Evolutionary conservation across 1,284 basidiomycete genomes (phyloP).

Genomic region (Boletus sp.): DNA sequence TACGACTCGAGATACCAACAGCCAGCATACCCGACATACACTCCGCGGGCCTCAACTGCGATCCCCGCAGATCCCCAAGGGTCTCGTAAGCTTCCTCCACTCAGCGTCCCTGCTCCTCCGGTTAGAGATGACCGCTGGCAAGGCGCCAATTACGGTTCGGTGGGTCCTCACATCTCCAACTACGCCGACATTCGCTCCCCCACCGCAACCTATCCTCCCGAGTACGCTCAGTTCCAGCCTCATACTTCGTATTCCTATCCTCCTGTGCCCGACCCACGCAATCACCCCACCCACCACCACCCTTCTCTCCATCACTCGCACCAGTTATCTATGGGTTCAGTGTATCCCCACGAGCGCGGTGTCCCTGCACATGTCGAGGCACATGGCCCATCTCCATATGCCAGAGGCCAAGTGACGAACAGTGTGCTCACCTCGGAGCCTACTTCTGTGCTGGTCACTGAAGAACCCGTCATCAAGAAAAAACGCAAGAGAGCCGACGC

Average conservation of each 20-base stretch:
- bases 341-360: constrained; percentile 30
- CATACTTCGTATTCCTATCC: constrained; percentile 35
- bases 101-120: constrained; percentile 34
- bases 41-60: constrained; percentile 45
- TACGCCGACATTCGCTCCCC: constrained; percentile 51
- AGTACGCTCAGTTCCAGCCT: constrained; percentile 39
- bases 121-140: constrained; percentile 47
- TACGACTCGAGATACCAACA: constrained; percentile 56
- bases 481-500: constrained; percentile 82
- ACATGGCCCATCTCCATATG: constrained; percentile 41
- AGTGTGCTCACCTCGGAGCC: constrained; percentile 34
- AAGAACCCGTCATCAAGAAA: constrained; percentile 73
- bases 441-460: constrained; percentile 34
- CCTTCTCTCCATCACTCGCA: constrained; percentile 29
- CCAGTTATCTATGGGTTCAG: constrained; percentile 25
- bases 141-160: constrained; percentile 36
- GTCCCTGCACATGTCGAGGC: constrained; percentile 33
- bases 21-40: constrained; percentile 44
- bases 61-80: constrained; percentile 41
- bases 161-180: constrained; percentile 31
- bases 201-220: constrained; percentile 48
- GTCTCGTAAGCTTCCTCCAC: constrained; percentile 46
- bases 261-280: constrained; percentile 33
- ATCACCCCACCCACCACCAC: constrained; percentile 25
- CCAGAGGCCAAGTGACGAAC: constrained; percentile 35